Evolutionary conservation across 2,329 filamentous ascomycete species (phyloP).

Genomic region (Penicillium palitans): DNA sequence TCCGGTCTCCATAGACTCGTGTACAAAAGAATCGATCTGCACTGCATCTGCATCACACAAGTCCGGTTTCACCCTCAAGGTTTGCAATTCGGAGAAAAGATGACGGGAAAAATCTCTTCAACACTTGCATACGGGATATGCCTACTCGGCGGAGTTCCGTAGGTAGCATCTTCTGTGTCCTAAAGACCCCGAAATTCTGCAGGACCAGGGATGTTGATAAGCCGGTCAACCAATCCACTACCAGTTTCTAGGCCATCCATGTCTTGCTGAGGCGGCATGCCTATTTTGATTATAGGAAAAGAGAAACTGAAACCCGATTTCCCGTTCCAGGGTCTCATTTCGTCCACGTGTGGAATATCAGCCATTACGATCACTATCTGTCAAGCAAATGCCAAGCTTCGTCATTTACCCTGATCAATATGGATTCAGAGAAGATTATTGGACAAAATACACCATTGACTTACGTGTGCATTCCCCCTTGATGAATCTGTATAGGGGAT

Average conservation of each 20-base stretch:
- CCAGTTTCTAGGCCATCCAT: background rate
- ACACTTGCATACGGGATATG: background rate
- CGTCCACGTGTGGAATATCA: conserved; percentile 4
- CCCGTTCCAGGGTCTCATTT: background rate
- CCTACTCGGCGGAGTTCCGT: background rate
- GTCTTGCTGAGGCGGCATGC: conserved; percentile 8
- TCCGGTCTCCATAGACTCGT: conserved; percentile 13
- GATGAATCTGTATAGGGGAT: conserved; percentile 13
- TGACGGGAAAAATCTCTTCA: background rate
- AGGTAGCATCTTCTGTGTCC: background rate
- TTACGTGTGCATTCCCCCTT: conserved; percentile 14
- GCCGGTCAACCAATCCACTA: conserved; percentile 8
- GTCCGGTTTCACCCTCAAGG: conserved; percentile 1
- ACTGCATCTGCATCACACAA: conserved; percentile 10
- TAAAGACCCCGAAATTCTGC: conserved; percentile 8
- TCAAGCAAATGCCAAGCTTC: conserved; percentile 24
- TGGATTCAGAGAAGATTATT: conserved; percentile 8
- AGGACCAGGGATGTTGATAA: conserved; percentile 13
- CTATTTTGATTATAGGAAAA: conserved; percentile 2
- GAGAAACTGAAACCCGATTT: background rate
- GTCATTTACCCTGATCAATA: background rate
- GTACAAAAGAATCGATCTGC: conserved; percentile 21
- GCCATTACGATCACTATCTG: conserved; percentile 1
- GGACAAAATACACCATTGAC: conserved; percentile 4
- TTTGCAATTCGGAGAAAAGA: background rate